Evolutionary conservation across 805 yeast species (phyloP).

Genomic region (Saccharomycopsis javanensis): DNA sequence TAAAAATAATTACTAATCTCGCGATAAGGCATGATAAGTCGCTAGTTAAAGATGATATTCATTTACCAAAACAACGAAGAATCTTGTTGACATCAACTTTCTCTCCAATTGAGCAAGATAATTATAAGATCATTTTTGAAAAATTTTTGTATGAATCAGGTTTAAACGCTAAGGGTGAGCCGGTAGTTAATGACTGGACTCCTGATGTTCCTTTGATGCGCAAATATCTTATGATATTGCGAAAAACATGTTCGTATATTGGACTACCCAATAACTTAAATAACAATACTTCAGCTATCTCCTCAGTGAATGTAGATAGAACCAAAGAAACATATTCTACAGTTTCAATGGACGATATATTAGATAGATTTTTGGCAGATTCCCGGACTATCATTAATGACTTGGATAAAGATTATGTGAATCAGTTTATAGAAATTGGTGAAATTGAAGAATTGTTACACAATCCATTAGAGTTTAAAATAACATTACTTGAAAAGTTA

Average conservation of each 20-base stretch:
- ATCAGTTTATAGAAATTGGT: constrained; percentile 48
- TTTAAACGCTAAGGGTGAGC: constrained; percentile 41
- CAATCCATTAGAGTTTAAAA: constrained; percentile 29
- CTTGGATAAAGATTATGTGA: constrained; percentile 25
- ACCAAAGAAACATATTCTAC: constrained; percentile 28
- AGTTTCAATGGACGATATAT: constrained; percentile 53
- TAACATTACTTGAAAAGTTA: constrained; percentile 7
- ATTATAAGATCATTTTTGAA: constrained; percentile 55
- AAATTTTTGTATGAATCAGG: constrained; percentile 52
- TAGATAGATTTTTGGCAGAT: constrained; percentile 51
- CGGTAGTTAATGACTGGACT: constrained; percentile 40
- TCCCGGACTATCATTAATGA: constrained; percentile 34
- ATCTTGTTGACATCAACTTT: constrained; percentile 64
- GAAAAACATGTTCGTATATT: constrained; percentile 83
- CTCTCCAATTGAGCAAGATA: constrained; percentile 75
- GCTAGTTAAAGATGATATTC: constrained; percentile 68
- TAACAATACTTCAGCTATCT: constrained; percentile 21
- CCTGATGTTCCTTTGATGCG: constrained; percentile 43
- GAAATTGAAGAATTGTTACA: constrained; percentile 54
- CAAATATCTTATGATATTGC: constrained; percentile 55
- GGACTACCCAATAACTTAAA: constrained; percentile 27
- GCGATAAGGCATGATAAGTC: constrained; percentile 77
- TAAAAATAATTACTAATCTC: constrained; percentile 41
- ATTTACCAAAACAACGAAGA: constrained; percentile 70
- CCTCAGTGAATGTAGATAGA: constrained; percentile 22